Percentiles rank a stretch among this genome's conserved stretches.
phyloP scores from a whole-genome alignment of 352 stramenopile genomes.

The Phytopythium boreale region DNA sequence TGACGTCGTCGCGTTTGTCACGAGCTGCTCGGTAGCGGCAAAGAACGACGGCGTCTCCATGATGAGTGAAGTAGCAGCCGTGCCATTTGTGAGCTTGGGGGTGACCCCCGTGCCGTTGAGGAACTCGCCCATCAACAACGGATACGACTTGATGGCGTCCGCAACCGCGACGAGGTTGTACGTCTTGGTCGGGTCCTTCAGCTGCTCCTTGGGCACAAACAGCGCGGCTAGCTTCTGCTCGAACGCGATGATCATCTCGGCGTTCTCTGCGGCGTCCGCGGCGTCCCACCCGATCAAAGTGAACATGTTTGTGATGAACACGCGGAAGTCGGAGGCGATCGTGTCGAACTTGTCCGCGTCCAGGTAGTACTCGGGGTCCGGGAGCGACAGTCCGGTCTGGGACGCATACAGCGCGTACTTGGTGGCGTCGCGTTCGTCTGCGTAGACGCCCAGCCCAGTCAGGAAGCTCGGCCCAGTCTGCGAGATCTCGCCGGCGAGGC shows the following conservation, averaged over 20 bases:
- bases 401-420: conserved; percentile 80
- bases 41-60: conserved; percentile 65
- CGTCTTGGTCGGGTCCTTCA: conserved; percentile 82
- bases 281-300: conserved; percentile 46
- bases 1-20: conserved; percentile 26
- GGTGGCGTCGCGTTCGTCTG: conserved; percentile 84
- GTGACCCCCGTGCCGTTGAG: conserved; percentile 46
- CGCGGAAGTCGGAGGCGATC: conserved; percentile 66
- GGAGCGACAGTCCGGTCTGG: conserved; percentile 85
- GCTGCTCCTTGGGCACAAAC: conserved; percentile 88
- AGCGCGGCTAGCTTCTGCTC: conserved; percentile 78
- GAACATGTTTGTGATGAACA: conserved; percentile 78
- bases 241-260: conserved; percentile 76
- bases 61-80: conserved; percentile 34
- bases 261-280: conserved; percentile 21
- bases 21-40: conserved; percentile 39
- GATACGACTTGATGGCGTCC: conserved; percentile 40
- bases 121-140: conserved; percentile 49
- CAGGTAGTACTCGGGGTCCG: conserved; percentile 92
- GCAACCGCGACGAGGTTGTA: conserved; percentile 90
- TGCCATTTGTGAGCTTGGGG: conserved; percentile 23
- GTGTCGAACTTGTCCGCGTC: conserved; percentile 79
- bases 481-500: conserved; percentile 49
- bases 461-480: conserved; percentile 69
- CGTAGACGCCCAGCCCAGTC: conserved; percentile 63